A percentile compares a stretch with the other conserved stretches of the same genome.
Conservation (phyloP, 148 eudicot genomes). For the Chenopodium suecicum region DNA sequence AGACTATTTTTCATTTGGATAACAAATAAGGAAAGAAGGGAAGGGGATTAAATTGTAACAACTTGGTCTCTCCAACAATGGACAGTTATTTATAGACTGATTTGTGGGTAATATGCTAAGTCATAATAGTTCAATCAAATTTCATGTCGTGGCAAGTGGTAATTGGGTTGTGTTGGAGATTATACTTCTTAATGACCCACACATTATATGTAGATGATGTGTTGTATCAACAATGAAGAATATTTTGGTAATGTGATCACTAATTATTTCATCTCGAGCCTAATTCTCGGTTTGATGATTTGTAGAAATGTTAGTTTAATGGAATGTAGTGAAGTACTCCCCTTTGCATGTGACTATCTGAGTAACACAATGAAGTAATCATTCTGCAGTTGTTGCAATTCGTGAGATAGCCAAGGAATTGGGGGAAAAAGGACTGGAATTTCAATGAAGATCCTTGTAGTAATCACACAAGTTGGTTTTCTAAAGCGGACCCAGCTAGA, state of each 20-base stretch:
- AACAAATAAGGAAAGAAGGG: too few relatives aligned
- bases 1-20: too few relatives aligned
- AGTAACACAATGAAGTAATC: not conserved
- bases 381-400: constrained; percentile 36
- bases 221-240: not conserved
- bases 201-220: not conserved
- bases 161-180: not conserved
- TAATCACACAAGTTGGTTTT: constrained; percentile 31
- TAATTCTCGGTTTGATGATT: not conserved
- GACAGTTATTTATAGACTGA: too few relatives aligned
- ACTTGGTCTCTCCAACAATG: too few relatives aligned
- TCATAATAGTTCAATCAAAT: not conserved
- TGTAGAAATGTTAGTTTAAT: not conserved
- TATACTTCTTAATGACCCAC: not conserved
- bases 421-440: constrained; percentile 39
- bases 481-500: constrained; percentile 7
- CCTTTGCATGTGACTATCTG: constrained; percentile 1
- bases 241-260: not conserved
- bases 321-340: not conserved
- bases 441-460: constrained; percentile 40
- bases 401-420: constrained; percentile 38
- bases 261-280: not conserved
- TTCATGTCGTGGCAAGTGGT: not conserved
- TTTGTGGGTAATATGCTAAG: not conserved
- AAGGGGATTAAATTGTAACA: too few relatives aligned